Evolutionary conservation across 1,284 basidiomycete species (phyloP).

Genomic region (Peniophora sp.): DNA sequence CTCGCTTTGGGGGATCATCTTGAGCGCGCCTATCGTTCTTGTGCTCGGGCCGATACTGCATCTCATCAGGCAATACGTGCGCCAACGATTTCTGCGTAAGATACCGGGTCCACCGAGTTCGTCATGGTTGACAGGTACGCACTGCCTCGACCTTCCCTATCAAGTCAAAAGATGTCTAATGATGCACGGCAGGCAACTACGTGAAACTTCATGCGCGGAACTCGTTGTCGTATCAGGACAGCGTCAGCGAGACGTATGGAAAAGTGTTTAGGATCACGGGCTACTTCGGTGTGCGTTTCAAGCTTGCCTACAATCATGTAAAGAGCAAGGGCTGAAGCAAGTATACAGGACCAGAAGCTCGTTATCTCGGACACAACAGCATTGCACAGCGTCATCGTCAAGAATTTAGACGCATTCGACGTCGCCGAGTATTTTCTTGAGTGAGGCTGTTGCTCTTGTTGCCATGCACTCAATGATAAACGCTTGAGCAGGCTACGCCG

Average conservation of each 20-base stretch:
- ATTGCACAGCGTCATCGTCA: neutral
- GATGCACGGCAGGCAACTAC: neutral
- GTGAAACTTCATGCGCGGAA: neutral
- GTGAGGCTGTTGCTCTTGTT: neutral
- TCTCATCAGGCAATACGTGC: neutral
- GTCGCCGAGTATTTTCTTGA: neutral
- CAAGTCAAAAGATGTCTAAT: neutral
- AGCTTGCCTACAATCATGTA: no score
- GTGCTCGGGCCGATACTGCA: no score
- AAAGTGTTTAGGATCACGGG: neutral
- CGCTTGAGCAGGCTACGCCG: neutral
- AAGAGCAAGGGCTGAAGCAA: neutral
- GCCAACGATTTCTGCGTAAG: neutral
- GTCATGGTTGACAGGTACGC: neutral
- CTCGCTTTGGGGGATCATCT: no score
- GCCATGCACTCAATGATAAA: neutral
- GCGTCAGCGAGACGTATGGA: neutral
- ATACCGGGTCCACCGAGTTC: neutral
- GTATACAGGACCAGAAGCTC: neutral
- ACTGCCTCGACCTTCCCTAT: no score
- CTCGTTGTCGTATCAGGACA: neutral
- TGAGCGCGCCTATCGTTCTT: no score
- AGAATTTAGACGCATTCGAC: neutral
- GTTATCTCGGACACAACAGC: neutral
- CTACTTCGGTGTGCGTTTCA: neutral